A percentile compares a stretch with the other conserved stretches of the same genome.
Conservation (phyloP, 495 filamentous ascomycete genomes). For the Rhizodiscina lignyota region DNA sequence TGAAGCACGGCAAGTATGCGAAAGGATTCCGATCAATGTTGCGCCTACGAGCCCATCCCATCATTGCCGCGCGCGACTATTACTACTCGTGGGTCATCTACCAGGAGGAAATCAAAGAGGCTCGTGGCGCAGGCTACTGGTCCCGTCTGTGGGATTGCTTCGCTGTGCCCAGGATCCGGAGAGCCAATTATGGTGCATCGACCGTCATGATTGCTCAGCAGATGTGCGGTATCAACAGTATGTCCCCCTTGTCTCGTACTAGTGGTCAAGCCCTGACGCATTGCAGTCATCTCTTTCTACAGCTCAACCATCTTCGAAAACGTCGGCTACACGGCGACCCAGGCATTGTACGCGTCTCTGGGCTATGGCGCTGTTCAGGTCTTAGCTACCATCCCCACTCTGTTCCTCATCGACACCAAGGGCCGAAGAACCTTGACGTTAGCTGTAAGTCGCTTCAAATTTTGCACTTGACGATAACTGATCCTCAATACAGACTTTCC, state of each 20-base stretch:
- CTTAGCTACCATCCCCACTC: slow-evolving; percentile 45
- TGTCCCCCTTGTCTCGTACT: too few relatives aligned
- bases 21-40: slow-evolving; percentile 22
- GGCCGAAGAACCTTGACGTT: slow-evolving; percentile 18
- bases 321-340: slow-evolving; percentile 27
- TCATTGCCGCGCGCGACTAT: slow-evolving; percentile 35
- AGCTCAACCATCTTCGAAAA: slow-evolving; percentile 45
- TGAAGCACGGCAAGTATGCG: slow-evolving; percentile 6
- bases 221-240: slow-evolving; percentile 12
- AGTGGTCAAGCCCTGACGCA: too few relatives aligned
- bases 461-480: too few relatives aligned
- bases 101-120: slow-evolving; percentile 30
- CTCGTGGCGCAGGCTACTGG: slow-evolving; percentile 33
- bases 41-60: slow-evolving; percentile 25
- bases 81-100: slow-evolving; percentile 48
- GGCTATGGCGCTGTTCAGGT: slow-evolving; percentile 48
- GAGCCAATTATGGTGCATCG: slow-evolving; percentile 46
- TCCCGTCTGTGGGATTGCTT: slow-evolving; percentile 47
- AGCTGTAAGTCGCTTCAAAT: too few relatives aligned
- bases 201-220: slow-evolving; percentile 52
- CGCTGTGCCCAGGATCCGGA: slow-evolving; percentile 48
- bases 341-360: slow-evolving; percentile 34
- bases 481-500: too few relatives aligned
- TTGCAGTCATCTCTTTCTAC: slow-evolving; percentile 24
- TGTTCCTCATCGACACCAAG: slow-evolving; percentile 39